These are phyloP conservation scores for Pelargonium citronellum DNA, from an alignment of 441 rosid species.

Conservation along the genomic window DNA sequence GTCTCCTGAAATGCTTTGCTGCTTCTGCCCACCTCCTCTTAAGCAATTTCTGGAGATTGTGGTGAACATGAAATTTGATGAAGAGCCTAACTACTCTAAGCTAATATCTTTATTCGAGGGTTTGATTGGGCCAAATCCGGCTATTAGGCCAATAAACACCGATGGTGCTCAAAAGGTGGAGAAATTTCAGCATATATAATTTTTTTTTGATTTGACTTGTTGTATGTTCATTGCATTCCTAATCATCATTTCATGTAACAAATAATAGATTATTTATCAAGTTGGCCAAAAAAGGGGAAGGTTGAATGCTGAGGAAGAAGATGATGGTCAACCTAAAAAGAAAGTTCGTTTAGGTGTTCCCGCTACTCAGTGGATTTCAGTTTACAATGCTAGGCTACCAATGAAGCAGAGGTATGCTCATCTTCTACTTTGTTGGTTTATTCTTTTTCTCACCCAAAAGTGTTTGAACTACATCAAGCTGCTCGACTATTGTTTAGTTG, in stretches of 20 bases:
- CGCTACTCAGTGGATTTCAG: constrained; percentile 95
- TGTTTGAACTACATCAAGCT: neutral
- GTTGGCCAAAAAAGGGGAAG: constrained; percentile 98
- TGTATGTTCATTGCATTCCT: neutral
- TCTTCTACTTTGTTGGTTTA: neutral
- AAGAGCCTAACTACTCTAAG: constrained; percentile 90
- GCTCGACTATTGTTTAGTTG: neutral
- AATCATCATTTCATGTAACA: constrained; percentile 5
- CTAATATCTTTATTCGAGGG: constrained; percentile 79
- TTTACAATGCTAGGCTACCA: constrained; percentile 91
- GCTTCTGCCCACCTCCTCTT: constrained; percentile 85
- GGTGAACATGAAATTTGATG: constrained; percentile 95
- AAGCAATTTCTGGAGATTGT: constrained; percentile 89
- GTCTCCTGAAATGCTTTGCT: constrained; percentile 88
- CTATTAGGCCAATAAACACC: constrained; percentile 86
- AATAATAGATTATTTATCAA: constrained; percentile 60
- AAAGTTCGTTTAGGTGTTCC: constrained; percentile 94
- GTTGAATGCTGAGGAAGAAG: constrained; percentile 79
- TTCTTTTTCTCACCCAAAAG: neutral
- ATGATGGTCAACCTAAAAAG: constrained; percentile 90
- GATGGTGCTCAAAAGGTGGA: constrained; percentile 90
- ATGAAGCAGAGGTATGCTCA: constrained; percentile 87
- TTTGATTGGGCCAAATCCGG: constrained; percentile 78
- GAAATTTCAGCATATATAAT: constrained; percentile 5
- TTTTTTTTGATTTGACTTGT: neutral